These are phyloP conservation scores for Rhododendron williamsianum DNA, from an alignment of 148 eudicot genomes.

Conservation along the genomic window DNA sequence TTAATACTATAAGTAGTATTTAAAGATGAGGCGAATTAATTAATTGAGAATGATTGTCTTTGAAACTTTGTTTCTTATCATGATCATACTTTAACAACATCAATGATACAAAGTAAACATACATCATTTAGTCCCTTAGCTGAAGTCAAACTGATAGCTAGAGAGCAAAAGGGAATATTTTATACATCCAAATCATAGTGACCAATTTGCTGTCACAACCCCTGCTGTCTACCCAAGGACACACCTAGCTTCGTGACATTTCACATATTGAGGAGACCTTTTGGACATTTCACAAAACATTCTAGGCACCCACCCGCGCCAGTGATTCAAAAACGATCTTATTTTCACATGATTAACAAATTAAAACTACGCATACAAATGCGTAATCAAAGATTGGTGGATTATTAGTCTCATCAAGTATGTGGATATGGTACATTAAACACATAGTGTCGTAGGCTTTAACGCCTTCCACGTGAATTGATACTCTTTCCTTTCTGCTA, in stretches of 20 bases:
- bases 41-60: background rate
- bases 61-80: background rate
- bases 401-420: background rate
- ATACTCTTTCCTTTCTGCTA: background rate
- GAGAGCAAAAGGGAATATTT: background rate
- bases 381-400: background rate
- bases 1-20: background rate
- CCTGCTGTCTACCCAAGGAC: background rate
- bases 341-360: background rate
- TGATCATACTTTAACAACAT: conserved; percentile 6
- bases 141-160: conserved; percentile 13
- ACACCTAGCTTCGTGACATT: background rate
- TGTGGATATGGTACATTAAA: background rate
- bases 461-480: background rate
- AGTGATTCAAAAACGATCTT: background rate
- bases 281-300: background rate
- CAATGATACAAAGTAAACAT: conserved; percentile 15
- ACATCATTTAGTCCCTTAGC: conserved; percentile 10
- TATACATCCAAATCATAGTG: background rate
- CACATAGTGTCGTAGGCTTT: background rate
- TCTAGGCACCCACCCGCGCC: background rate
- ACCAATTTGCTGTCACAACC: background rate
- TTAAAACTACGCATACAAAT: background rate
- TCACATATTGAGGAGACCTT: background rate
- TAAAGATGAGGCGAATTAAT: background rate